Evolutionary conservation across 257 asterid species (phyloP), one percentile per base, ranked within the genome.

Genomic region (Solanum corneliomulleri): DNA sequence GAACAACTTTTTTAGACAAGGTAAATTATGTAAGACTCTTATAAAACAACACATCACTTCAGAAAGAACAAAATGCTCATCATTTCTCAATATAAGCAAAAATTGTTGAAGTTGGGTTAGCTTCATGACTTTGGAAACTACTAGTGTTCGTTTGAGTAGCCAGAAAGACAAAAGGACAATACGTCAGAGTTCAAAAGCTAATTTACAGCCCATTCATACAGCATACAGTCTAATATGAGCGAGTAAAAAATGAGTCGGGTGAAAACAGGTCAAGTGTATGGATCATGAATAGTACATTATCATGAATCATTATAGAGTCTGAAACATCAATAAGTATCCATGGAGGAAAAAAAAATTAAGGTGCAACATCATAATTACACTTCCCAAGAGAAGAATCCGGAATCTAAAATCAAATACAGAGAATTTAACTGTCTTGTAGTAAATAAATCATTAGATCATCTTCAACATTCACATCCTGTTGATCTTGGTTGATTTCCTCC

Each of bases 401-500:
- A 60, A 44, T 66, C 44, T 15, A 66, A 70, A 66, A 66, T 25
- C 87, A 84, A 66, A 84, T 64, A 41, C 64, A 42, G 16, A 84
- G 60, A 72, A 25, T 6, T 45, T 1, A 47, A 78, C 84, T 20
- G 68, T 18, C n/a, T 47, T 47, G 12, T 80, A 80, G 68, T 80
- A 80, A 49, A 81, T 49, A 85, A 71, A 68, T 37, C 62, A 64
- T 85, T 52, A 86, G 85, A 89, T 42, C 31, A 83, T 27, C 39
- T 83, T 88, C 88, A 93, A 56, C 96, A 94, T 88, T 94, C 94
- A 87, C 96, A 94, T 45, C 97, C 95, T 3, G 96, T 89, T 25
- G 95, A 90, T 89, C 94, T 91, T 88, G 93, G 93, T 82, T 91
- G 96, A 90, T 89, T 94, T 82, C 93, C 94, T 1, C 95, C 89